These are phyloP conservation scores for Schizothecium vesticola DNA, from an alignment of 495 filamentous ascomycete genomes.

Conservation along the genomic window DNA sequence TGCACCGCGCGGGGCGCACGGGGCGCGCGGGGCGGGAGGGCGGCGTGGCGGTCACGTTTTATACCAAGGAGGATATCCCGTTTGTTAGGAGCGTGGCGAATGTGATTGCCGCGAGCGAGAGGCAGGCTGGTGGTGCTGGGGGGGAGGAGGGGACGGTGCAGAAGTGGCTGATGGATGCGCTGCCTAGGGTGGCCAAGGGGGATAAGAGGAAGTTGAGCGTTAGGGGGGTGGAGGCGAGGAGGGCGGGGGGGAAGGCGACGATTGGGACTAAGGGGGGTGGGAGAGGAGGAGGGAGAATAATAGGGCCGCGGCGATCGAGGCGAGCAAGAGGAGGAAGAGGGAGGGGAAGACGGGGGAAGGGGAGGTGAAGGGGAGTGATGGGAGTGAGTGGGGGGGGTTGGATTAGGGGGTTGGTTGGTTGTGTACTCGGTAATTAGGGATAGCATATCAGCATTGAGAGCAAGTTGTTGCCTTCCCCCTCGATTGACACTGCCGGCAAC, in stretches of 20 bases:
- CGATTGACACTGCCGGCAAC: background rate
- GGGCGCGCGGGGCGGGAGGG: conserved; percentile 83
- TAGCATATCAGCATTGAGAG: background rate
- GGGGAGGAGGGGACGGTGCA: conserved; percentile 49
- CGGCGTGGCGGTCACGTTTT: conserved; percentile 88
- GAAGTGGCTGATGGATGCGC: conserved; percentile 82
- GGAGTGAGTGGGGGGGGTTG: conserved; percentile 62
- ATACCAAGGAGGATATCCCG: conserved; percentile 88
- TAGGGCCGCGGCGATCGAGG: conserved; percentile 64
- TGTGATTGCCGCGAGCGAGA: conserved; percentile 80
- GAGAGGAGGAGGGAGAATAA: conserved; percentile 75
- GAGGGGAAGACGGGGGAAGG: conserved; percentile 31
- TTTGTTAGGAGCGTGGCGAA: conserved; percentile 90
- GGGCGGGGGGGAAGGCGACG: conserved; percentile 43
- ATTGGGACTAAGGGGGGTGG: conserved; percentile 94
- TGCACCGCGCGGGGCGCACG: conserved; percentile 89
- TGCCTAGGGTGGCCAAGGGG: conserved; percentile 77
- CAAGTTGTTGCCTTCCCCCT: background rate
- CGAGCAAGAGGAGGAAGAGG: conserved; percentile 58
- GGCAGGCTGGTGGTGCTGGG: conserved; percentile 45
- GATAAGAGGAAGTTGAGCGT: conserved; percentile 76
- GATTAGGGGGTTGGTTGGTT: conserved; percentile 25
- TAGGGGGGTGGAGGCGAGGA: conserved; percentile 72
- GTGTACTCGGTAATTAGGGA: background rate
- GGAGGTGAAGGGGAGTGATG: conserved; percentile 27